Evolutionary conservation across 164 flowering plant genomes (phyloP), one percentile per base, ranked within the genome.

Genomic region (Stephania yunnanensis): DNA sequence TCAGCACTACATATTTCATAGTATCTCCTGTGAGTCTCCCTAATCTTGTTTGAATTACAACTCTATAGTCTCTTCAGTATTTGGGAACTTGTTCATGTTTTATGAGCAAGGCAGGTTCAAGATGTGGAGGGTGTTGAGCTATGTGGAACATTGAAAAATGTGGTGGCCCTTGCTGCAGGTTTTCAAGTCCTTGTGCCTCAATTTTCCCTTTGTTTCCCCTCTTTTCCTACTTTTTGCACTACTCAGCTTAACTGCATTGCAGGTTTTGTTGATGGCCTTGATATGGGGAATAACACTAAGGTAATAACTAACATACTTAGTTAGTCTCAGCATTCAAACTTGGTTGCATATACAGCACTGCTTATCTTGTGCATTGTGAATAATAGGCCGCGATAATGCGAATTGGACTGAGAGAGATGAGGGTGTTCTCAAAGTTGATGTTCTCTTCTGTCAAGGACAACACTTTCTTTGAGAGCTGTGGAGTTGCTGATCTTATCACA

Each of bases 381-480:
- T 69, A 22, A 69, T 75, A 95, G 98, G 99, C 98, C 77, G 99
- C 98, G 17, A 91, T 93, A 53, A 95, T 95, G 99, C 87, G 99
- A 85, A 92, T 95, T 68, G 99, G 99, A 30, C 82, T 95, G 74
- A 87, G 85, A 78, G 99, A 95, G 80, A 95, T 95, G 99, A 91
- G 83, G 83, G 89, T 88, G 75, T 87, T 95, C 73, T 95, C 99
- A 73, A 95, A 95, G 85, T 82, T 92, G 66, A 73, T 95, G 84
- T 95, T 90, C 85, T 80, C 96, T 68, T 85, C 98, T 36, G 98
- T 95, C 61, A 85, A 82, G 73, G 97, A 95, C 72, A 89, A 78
- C 78, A 95, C 99, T 67, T 95, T 93, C 87, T 91, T 95, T 74
- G 99, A 95, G 83, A 95, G 99, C 86, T 93, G 99, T 79, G 99